Base-by-base conservation (phyloP, 805 yeast species). In the Komagataella pseudopastoris region DNA sequence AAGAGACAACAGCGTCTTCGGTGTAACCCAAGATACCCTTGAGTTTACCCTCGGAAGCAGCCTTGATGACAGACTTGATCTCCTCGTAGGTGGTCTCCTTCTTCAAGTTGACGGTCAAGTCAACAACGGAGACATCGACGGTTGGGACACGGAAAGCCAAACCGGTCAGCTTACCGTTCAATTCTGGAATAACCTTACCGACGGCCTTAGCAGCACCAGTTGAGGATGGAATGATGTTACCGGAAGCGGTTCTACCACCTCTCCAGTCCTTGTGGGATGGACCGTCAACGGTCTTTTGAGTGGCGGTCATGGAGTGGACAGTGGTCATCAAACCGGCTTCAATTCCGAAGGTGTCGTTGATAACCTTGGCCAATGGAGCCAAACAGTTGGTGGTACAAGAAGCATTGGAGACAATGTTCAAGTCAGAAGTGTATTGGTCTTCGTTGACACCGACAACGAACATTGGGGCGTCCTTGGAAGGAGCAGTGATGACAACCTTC, bases 201-300 rank as follows among this genome's bases (percentile, higher is more conserved):
- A 88, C 96, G 59, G 96, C 96, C 83, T 88, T 88, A 66, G 96
- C 96, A 64, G 96, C 96, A 82, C 96, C 96, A 58, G 96, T 88
- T 57, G 96, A 85, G 45, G 95, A 87, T 67, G 96, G 96, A 62
- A 88, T 88, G 71, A 88, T 86, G 85, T 88, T 88, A 68, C 90
- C 95, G 56, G 91, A 84, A 68, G 96, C 96, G 63, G 96, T 85
- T 78, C 96, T 85, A 71, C 96, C 96, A 71, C 96, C 96, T 82
- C 96, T 85, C 96, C 96, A 88, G 80, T 88, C 96, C 81, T 88
- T 88, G 81, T 83, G 88, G 70, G 96, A 87, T 64, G 96, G 95
- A 75, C 96, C 96, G 71, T 88, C 96, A 59, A 88, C 96, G 56
- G 95, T 85, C 83, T 88, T 88, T 75, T 88, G 96, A 64, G 96